Evolutionary conservation across 768 basidiomycete species (phyloP), one percentile per base, ranked within the genome.

Genomic region (Astraeus odoratus): DNA sequence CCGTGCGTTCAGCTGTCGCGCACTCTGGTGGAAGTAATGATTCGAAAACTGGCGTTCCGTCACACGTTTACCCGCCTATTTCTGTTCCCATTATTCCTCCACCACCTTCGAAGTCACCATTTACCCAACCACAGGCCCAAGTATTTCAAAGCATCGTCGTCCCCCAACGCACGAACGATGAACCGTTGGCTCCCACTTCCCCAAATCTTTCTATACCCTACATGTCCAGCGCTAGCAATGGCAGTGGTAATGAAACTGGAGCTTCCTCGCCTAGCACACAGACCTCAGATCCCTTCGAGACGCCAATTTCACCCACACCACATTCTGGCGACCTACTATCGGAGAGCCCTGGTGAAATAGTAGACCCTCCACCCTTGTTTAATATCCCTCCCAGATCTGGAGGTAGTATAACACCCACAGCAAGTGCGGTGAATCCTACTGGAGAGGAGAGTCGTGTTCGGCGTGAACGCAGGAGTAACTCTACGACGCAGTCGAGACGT

Each of bases 401-500:
- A 8, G 39, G 16, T 13, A 16, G 4, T 5, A 10, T n/a, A 13
- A n/a, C 12, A 5, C 30, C 30, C 26, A 49, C 4, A 5, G 22
- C 31, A 18, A 16, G 10, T 10, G 34, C 10, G 22, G 39, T 1
- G 8, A 48, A 35, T 24, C 44, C 56, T n/a, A 19, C 47, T 26
- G 26, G 24, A 18, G 33, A 46, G n/a, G 41, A 45, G 3, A 54
- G 58, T 31, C 58, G 52, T 1, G 15, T 46, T 38, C 59, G 54
- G 20, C 54, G 59, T 33, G 60, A 59, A 18, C 62, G 67, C 22
- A 61, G 67, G 23, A 63, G 70, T 49, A 63, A 68, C 23, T 61
- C 65, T 39, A 68, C 71, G 57, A 66, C 64, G 34, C 78, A 80
- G 47, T 75, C 75, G 4, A 70, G 67, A 42, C 73, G 70, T 25